Evolutionary conservation across 441 rosid genomes (phyloP), one percentile per base, ranked within the genome.

Genomic region (Raphanus hybrid): DNA sequence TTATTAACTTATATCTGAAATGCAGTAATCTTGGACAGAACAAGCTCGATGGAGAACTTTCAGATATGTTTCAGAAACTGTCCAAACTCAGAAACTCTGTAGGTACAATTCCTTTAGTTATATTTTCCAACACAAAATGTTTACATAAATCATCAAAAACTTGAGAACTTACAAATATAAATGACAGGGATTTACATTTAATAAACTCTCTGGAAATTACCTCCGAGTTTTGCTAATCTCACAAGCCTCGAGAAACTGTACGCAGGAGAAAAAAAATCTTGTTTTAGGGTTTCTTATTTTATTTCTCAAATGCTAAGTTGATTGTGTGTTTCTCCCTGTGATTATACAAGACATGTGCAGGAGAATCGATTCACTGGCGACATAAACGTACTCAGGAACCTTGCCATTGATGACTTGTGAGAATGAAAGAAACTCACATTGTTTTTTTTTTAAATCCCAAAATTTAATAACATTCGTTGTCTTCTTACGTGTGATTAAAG

Each of bases 21-120:
- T 88, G 78, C 75, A 80, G 79, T 65, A 80, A 80, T 50, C 76
- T 91, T 67, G 88, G 90, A 45, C 88, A 84, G 59, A 92, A 92
- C 84, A 79, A 86, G 85, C 89, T 92, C 18, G 82, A 85, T 23
- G 97, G 97, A 74, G 92, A 90, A 55, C 39, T 95, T 75, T 87
- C 79, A 48, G 97, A 95, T 70, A 91, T 92, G 97, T 92, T 95
- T 68, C 90, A 87, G 69, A 91, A 88, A 70, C 85, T 92, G 58
- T 29, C 84, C 8, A 90, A 91, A 78, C 96, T 94, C 57, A 23
- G 77, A 86, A 65, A 76, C 85, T 27, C 5, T 92, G 98, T 91
- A 87, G 94, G 97, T 84, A 79, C 79, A 74, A 57, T 74, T 74
- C 78, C 82, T 79, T 52, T 71, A 66, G 73, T 48, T 39, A 52